These are phyloP conservation scores for Coemansia sp. DNA, from an alignment of 192 early-diverging fungal species.

Conservation along the genomic window DNA sequence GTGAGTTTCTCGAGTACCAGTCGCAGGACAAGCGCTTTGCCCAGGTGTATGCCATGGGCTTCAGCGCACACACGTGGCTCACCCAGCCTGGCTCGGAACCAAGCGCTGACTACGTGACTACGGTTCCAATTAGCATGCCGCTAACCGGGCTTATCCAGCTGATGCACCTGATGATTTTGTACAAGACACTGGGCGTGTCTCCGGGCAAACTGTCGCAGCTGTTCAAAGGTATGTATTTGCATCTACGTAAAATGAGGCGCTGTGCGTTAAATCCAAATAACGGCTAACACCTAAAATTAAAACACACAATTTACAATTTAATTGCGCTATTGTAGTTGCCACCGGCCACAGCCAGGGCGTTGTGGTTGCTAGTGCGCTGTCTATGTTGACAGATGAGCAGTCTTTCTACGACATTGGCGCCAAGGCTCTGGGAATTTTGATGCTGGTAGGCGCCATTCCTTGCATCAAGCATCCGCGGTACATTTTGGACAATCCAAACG, in stretches of 20 bases:
- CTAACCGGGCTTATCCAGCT: slow-evolving; percentile 88
- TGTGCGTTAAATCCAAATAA: slow-evolving; percentile 37
- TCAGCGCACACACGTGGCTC: slow-evolving; percentile 82
- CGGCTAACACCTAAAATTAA: too few relatives aligned
- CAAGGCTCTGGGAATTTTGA: slow-evolving; percentile 76
- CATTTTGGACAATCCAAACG: slow-evolving; percentile 68
- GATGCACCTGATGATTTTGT: slow-evolving; percentile 70
- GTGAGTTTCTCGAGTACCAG: slow-evolving; percentile 61
- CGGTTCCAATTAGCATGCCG: slow-evolving; percentile 71
- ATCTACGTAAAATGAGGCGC: slow-evolving; percentile 51
- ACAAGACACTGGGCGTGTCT: slow-evolving; percentile 56
- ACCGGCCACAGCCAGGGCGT: slow-evolving; percentile 90
- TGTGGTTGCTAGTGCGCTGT: slow-evolving; percentile 78
- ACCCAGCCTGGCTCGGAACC: slow-evolving; percentile 63
- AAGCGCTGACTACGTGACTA: slow-evolving; percentile 66
- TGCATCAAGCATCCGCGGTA: slow-evolving; percentile 55
- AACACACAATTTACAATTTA: neutral
- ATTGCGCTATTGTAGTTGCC: slow-evolving; percentile 7
- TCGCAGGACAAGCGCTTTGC: slow-evolving; percentile 57
- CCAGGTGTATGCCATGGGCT: slow-evolving; percentile 58
- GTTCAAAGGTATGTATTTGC: slow-evolving; percentile 26
- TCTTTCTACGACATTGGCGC: slow-evolving; percentile 73
- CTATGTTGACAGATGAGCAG: slow-evolving; percentile 71
- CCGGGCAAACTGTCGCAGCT: neutral
- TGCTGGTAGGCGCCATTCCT: slow-evolving; percentile 78